A percentile compares a stretch with the other conserved stretches of the same genome.
Conservation (phyloP, 139 green algal genomes). For the Bryopsis sp. region DNA sequence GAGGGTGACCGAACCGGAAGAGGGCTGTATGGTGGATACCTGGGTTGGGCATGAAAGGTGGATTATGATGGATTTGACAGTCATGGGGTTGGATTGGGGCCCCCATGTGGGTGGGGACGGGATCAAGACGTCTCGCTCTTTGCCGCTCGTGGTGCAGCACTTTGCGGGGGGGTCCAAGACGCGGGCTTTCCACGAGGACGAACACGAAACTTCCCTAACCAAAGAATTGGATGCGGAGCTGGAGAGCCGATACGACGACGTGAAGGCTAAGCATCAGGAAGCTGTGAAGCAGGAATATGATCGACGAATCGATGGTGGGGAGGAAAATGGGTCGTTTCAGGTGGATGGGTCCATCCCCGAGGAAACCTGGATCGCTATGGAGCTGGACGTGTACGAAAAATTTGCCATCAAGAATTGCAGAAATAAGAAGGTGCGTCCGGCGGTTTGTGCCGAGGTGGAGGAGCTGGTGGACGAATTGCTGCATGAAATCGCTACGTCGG, state of each 20-base stretch:
- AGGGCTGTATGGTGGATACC: constrained; percentile 42
- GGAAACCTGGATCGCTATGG: constrained; percentile 23
- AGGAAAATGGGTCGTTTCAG: neutral
- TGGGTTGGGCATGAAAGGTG: constrained; percentile 29
- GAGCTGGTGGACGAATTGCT: constrained; percentile 10
- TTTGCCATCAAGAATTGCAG: constrained; percentile 41
- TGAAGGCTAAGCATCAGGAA: constrained; percentile 6
- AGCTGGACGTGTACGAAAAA: constrained; percentile 53
- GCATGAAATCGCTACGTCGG: neutral
- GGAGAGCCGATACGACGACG: neutral
- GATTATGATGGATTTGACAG: constrained; percentile 35
- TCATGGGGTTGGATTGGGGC: constrained; percentile 50
- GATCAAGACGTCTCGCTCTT: constrained; percentile 33
- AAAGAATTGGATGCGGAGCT: constrained; percentile 12
- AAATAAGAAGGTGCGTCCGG: neutral
- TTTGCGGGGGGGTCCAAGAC: constrained; percentile 31
- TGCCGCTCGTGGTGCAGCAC: constrained; percentile 37
- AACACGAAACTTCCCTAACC: neutral
- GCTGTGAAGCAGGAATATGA: neutral
- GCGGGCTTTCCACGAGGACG: neutral
- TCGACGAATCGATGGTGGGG: neutral
- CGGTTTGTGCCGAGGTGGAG: constrained; percentile 21
- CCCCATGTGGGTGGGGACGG: constrained; percentile 49
- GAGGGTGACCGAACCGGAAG: constrained; percentile 24
- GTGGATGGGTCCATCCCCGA: neutral